phyloP scores from a whole-genome alignment of 2,329 filamentous ascomycete species.

The Apiospora marii region DNA sequence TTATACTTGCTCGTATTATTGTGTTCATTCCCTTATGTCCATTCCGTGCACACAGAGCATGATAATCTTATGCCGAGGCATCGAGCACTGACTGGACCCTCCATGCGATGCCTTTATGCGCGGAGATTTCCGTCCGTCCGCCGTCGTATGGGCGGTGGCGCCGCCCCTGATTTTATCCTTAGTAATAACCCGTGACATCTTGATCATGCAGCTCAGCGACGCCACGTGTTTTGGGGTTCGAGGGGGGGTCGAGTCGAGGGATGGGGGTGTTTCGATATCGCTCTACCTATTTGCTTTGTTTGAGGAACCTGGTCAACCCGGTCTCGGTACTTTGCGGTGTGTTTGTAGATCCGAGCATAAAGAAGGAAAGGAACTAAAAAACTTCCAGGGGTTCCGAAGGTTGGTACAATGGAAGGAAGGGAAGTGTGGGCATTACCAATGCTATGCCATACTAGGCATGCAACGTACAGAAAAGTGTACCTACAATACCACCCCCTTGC shows the following conservation, averaged over 20 bases:
- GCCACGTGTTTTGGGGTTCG: background rate
- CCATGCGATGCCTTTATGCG: background rate
- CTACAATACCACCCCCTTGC: background rate
- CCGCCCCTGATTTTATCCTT: background rate
- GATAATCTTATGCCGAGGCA: background rate
- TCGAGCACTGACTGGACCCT: too few relatives aligned
- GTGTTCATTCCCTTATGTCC: background rate
- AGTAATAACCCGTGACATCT: constrained; percentile 18
- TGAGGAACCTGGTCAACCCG: background rate
- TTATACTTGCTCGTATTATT: background rate
- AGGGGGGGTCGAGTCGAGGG: too few relatives aligned
- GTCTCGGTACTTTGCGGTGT: too few relatives aligned
- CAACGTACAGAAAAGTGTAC: background rate
- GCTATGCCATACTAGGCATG: too few relatives aligned
- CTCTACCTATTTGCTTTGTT: background rate
- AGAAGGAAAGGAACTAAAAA: too few relatives aligned
- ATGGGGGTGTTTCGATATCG: background rate
- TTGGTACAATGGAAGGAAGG: too few relatives aligned
- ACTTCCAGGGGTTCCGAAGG: too few relatives aligned
- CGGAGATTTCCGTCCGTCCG: background rate
- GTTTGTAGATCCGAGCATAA: too few relatives aligned
- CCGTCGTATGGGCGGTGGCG: background rate
- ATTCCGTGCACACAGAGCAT: background rate
- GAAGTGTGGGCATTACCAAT: too few relatives aligned
- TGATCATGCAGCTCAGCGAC: constrained; percentile 10